Evolutionary conservation across 176 grass and related monocot species (phyloP).

Genomic region (Lolium multiflorum): DNA sequence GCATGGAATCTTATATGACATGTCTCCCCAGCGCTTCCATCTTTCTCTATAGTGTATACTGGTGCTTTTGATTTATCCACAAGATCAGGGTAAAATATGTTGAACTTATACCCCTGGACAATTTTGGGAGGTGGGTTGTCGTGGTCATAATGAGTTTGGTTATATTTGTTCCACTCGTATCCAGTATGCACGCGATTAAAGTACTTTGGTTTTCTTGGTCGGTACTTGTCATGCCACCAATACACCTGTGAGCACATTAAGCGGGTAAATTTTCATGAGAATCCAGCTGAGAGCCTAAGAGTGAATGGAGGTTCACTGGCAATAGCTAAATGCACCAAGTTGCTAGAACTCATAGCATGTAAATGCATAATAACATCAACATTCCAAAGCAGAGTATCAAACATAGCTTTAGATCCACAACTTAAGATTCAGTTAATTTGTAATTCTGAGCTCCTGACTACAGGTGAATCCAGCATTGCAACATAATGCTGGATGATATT

Average conservation of each 20-base stretch:
- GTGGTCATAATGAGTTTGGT: slow-evolving; percentile 96
- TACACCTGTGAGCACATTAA: slow-evolving; percentile 69
- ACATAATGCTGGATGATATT: not conserved
- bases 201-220: slow-evolving; percentile 95
- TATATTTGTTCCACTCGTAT: slow-evolving; percentile 99
- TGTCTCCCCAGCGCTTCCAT: slow-evolving; percentile 84
- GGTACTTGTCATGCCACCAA: slow-evolving; percentile 99
- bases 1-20: slow-evolving; percentile 92
- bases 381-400: not conserved
- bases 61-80: slow-evolving; percentile 95
- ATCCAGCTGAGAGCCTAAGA: slow-evolving; percentile 14
- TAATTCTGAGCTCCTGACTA: slow-evolving; percentile 2
- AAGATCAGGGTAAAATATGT: slow-evolving; percentile 98
- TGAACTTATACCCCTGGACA: slow-evolving; percentile 99
- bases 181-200: slow-evolving; percentile 98
- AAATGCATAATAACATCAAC: slow-evolving; percentile 12
- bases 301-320: not conserved
- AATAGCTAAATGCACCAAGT: slow-evolving; percentile 1
- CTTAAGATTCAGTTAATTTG: slow-evolving; percentile 22
- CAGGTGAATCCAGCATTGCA: not conserved
- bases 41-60: slow-evolving; percentile 86
- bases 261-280: slow-evolving; percentile 31
- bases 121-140: slow-evolving; percentile 95
- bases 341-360: not conserved
- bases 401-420: slow-evolving; percentile 8